A percentile compares a stretch with the other conserved stretches of the same genome.
Conservation (phyloP, 768 basidiomycete species). For the Rhodosporidiobolus odoratus region DNA sequence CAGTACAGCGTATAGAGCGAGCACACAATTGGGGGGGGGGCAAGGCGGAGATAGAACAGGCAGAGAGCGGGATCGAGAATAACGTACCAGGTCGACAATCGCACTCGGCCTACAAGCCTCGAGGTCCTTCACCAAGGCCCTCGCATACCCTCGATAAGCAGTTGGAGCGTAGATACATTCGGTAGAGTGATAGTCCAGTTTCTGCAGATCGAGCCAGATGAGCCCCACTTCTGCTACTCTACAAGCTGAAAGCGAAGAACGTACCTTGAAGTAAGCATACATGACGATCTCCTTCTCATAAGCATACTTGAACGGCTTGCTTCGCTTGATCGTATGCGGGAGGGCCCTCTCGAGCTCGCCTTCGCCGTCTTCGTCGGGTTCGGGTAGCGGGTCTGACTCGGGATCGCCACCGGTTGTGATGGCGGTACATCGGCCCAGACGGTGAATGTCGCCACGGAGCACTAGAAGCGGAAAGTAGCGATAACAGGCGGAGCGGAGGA, state of each 20-base stretch:
- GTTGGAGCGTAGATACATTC: conserved; percentile 99
- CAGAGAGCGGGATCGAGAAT: background rate
- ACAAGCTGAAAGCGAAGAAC: background rate
- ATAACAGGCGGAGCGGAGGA: background rate
- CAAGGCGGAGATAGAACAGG: conserved; percentile 39
- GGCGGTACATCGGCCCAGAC: conserved; percentile 84
- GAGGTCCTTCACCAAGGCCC: conserved; percentile 87
- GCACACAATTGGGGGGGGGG: background rate
- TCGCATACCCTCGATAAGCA: conserved; percentile 93
- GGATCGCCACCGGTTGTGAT: conserved; percentile 88
- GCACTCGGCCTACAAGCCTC: conserved; percentile 90
- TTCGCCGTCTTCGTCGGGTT: conserved; percentile 48
- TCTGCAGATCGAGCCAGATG: conserved; percentile 49
- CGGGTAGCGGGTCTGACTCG: background rate
- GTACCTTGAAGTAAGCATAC: conserved; percentile 87
- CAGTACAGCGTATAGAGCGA: conserved; percentile 32
- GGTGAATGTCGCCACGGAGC: conserved; percentile 94
- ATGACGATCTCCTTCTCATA: conserved; percentile 99
- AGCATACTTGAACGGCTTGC: conserved; percentile 99
- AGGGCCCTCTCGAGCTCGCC: conserved; percentile 11
- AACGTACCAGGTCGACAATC: conserved; percentile 96
- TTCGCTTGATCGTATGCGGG: conserved; percentile 71
- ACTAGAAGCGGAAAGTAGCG: conserved; percentile 53
- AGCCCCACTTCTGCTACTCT: background rate
- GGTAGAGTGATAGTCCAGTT: conserved; percentile 96